Conservation (phyloP, 805 yeast species). For the Saturnispora besseyi region DNA sequence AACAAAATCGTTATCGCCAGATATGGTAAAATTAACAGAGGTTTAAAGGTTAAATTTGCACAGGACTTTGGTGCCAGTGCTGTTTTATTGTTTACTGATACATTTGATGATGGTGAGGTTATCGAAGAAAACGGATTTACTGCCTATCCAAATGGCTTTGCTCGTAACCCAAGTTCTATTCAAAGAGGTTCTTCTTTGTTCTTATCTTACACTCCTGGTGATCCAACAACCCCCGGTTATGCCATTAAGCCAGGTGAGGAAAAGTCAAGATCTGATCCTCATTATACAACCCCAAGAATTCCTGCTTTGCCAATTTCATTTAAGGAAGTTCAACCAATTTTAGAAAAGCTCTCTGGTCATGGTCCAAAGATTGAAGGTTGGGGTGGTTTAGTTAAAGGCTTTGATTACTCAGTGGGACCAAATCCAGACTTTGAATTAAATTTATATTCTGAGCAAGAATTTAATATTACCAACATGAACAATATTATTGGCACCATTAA, state of each 20-base stretch:
- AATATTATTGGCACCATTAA: conserved; percentile 55
- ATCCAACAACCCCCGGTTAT: conserved; percentile 69
- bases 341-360: conserved; percentile 46
- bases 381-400: conserved; percentile 29
- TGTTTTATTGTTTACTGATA: conserved; percentile 61
- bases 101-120: conserved; percentile 50
- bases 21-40: conserved; percentile 61
- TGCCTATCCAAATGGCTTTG: conserved; percentile 69
- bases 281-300: conserved; percentile 46
- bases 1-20: conserved; percentile 60
- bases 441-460: conserved; percentile 52
- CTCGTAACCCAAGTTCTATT: conserved; percentile 65
- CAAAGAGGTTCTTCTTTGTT: conserved; percentile 72
- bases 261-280: conserved; percentile 42
- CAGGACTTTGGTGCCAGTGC: conserved; percentile 63
- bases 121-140: conserved; percentile 48
- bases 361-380: conserved; percentile 35
- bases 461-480: conserved; percentile 49
- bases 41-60: conserved; percentile 69
- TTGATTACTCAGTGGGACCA: conserved; percentile 30
- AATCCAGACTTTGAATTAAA: conserved; percentile 36
- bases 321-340: conserved; percentile 53
- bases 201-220: conserved; percentile 57
- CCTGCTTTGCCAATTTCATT: conserved; percentile 66
- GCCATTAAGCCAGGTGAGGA: conserved; percentile 51